Evolutionary conservation across 1,139 yeast genomes (phyloP), one percentile per base, ranked within the genome.

Genomic region (Zygosaccharomyces sapae): DNA sequence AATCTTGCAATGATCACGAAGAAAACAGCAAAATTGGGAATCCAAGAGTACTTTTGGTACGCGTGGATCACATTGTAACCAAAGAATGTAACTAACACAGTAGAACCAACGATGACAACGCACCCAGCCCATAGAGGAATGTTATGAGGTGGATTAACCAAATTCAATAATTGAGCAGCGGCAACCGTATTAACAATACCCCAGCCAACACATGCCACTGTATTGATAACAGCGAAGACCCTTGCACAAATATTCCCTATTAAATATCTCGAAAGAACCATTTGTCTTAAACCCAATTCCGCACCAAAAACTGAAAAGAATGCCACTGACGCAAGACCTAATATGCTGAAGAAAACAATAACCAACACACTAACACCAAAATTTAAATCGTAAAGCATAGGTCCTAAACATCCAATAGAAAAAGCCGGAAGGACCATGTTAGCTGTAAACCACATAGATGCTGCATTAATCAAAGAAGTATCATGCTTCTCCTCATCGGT

Each of bases 51-150:
- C 66, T 82, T 85, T 70, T 88, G 96, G 68, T 85, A 88, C 24
- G 71, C 49, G 65, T 89, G 96, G 53, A 89, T 87, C 49, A 82
- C 80, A 55, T 77, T 79, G 75, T 89, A 87, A 54, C 97, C 97
- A 56, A 88, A 86, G 63, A 87, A 77, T 13, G 95, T 79, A 43
- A 89, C 83, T 38, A 83, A 18, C 55, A 86, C 77, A 49, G 96
- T 86, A 55, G 78, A 72, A 41, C 84, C 45, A 42, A 84, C 76
- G 59, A 88, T 75, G 51, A 89, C 78, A 51, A 89, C 63, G 68
- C 94, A 83, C 29, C 94, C 96, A 27, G 87, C 96, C 94, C 95
- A 86, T 38, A 94, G 86, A 41, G 96, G 96, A 52, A 86, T 73
- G 35, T 71, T 70, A 43, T 74, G 74, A 37, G 72, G 70, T 29